Base-by-base conservation (phyloP, 108 stramenopile genomes). In the Cyclotella sp. region DNA sequence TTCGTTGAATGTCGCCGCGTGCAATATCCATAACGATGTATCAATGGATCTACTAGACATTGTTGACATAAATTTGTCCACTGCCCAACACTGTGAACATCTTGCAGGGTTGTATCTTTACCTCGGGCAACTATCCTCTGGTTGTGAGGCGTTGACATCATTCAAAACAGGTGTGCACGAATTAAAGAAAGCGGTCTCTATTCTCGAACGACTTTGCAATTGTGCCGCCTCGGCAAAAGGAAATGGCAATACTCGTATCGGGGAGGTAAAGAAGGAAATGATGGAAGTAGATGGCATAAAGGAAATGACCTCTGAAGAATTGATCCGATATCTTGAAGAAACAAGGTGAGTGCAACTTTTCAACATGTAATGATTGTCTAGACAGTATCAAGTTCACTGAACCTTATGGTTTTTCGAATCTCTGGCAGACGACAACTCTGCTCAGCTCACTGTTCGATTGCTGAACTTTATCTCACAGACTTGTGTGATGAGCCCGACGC, bases 381-480 rank as follows among this genome's bases (percentile, higher is more conserved):
- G 39, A 52, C 28, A 51, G 49, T 52, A 5, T 3, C 8, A 14
- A 30, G 14, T 29, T 21, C 70, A 15, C 19, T 65, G 29, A 75
- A 47, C 28, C 3, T 34, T 62, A 8, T 9, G 12, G 5, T 18
- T n/a, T 18, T n/a, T 40, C 28, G 44, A 29, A 67, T 11, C 40
- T 27, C 21, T n/a, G 54, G 59, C 59, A 81, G 85, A 75, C 70
- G 80, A 73, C 90, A 92, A 77, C 83, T 96, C 9, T 83, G 90
- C 46, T 79, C 87, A 29, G 95, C 89, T 18, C 86, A 88, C 74
- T 93, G 93, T 71, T 84, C 88, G 12, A 76, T 94, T 59, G 92
- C 90, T 13, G 95, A 96, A 76, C 79, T 96, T 3, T 96, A 90
- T 73, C 76, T 96, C 76, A 96, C 95, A 9, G 95, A 96, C 75